phyloP scores from a whole-genome alignment of 345 rosid species.

The Anacardium occidentale region DNA sequence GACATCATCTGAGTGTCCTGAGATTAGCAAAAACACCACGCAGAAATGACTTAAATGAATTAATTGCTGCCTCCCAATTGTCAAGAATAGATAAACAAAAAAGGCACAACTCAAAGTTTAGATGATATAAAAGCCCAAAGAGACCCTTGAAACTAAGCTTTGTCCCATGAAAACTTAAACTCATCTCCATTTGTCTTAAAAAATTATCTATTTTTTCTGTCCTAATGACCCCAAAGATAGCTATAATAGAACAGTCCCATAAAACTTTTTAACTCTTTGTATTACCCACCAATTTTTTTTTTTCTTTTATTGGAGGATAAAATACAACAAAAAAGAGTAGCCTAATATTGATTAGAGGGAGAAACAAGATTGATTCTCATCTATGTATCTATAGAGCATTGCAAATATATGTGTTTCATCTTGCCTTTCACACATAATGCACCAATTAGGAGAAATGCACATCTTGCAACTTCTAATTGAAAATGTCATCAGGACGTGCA shows the following conservation, averaged over 20 bases:
- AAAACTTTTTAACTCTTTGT: too few relatives aligned
- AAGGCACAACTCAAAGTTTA: background rate
- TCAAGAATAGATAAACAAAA: background rate
- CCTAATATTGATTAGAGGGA: background rate
- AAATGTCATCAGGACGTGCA: too few relatives aligned
- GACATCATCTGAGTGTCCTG: background rate
- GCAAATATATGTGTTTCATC: background rate
- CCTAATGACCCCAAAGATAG: too few relatives aligned
- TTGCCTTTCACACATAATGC: background rate
- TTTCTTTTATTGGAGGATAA: background rate
- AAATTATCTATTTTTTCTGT: too few relatives aligned
- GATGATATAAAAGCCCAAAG: background rate
- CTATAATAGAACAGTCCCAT: background rate
- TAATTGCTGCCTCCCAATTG: background rate
- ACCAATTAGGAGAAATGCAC: background rate
- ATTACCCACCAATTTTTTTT: background rate
- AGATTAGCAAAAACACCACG: background rate
- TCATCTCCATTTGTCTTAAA: background rate
- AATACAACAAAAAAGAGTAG: background rate
- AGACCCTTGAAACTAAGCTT: too few relatives aligned
- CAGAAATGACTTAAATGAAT: background rate
- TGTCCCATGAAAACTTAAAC: background rate
- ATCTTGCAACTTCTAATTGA: background rate
- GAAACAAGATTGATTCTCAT: background rate
- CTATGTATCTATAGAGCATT: background rate